Evolutionary conservation across 2,329 filamentous ascomycete species (phyloP), one percentile per base, ranked within the genome.

Genomic region (Diaporthe citriasiana): DNA sequence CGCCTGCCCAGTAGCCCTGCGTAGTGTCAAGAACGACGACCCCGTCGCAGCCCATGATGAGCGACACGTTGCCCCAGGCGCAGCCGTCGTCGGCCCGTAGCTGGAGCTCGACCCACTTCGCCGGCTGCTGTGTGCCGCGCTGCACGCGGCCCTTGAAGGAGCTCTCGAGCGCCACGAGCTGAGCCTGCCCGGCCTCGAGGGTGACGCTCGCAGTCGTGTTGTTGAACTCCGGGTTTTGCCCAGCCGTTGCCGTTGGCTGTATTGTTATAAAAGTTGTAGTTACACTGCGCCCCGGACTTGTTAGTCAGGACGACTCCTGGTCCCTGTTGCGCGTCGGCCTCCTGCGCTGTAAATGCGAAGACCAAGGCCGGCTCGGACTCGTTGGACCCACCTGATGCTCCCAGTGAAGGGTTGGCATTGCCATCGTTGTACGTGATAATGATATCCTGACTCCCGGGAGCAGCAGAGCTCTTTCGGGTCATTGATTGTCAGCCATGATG

Each of bases 51-150:
- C 83, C 83, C 70, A 84, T 82, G 76, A 84, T 76, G 0, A 84
- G 72, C 12, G 77, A 79, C 69, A 84, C 81, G 72, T 85, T 82
- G 33, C 83, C 83, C 73, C 84, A 83, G 0, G 82, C 82, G 8
- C 76, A 75, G 22, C 79, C 77, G 76, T 84, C 83, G 72, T 84
- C 78, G 3, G 76, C 82, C 35, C 80, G 78, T 71, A 84, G 77
- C 73, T 85, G 83, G 76, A 84, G 84, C 74, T 84, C 83, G 30
- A 80, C 82, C 82, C 83, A 84, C 1, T 83, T 85, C 27, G 80
- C 79, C 1, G 83, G 83, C n/a, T 80, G 78, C 40, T 79, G 76
- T 51, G 77, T 81, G 8, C 82, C 83, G 47, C 83, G 81, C 77
- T 84, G 83, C 17, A 84, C 59, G 40, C 59, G 59, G 40, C 59